Percentiles rank a stretch among this genome's conserved stretches.
These are phyloP conservation scores for Cladosporium austrohemisphaericum DNA, from an alignment of 2,329 filamentous ascomycete genomes.

Conservation along the genomic window DNA sequence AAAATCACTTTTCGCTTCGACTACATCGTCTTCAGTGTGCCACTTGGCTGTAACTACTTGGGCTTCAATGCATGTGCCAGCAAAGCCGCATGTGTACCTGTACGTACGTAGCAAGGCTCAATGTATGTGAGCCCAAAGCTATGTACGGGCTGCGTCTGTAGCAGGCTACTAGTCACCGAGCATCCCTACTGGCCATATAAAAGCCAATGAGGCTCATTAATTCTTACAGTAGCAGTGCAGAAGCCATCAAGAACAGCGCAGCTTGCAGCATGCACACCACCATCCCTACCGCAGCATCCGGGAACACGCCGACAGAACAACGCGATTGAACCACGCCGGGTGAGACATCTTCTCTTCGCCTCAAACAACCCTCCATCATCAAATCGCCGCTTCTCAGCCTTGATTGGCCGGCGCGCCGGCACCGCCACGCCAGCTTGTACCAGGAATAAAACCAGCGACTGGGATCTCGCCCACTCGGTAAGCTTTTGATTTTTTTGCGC, in stretches of 20 bases:
- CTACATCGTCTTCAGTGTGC: not conserved
- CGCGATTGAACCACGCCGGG: not conserved
- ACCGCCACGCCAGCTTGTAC: slow-evolving; percentile 11
- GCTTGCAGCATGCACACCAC: slow-evolving; percentile 9
- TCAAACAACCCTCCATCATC: slow-evolving; percentile 14
- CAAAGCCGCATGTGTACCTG: too few relatives aligned
- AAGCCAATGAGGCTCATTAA: too few relatives aligned
- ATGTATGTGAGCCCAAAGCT: too few relatives aligned
- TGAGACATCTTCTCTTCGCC: slow-evolving; percentile 11
- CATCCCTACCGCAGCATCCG: slow-evolving; percentile 6
- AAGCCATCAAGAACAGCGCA: not conserved
- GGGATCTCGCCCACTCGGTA: slow-evolving; percentile 2
- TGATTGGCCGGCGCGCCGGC: slow-evolving; percentile 13
- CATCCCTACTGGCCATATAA: not conserved
- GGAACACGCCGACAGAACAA: slow-evolving; percentile 10
- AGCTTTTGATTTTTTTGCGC: too few relatives aligned
- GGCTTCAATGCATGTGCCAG: not conserved
- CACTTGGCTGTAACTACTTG: too few relatives aligned
- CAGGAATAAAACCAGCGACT: not conserved
- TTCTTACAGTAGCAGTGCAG: too few relatives aligned
- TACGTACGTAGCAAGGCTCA: not conserved
- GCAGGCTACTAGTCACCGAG: too few relatives aligned
- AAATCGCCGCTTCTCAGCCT: not conserved
- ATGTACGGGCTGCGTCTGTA: too few relatives aligned
- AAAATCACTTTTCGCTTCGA: not conserved